Evolutionary conservation across 257 asterid species (phyloP).

Genomic region (Buddleja alternifolia): DNA sequence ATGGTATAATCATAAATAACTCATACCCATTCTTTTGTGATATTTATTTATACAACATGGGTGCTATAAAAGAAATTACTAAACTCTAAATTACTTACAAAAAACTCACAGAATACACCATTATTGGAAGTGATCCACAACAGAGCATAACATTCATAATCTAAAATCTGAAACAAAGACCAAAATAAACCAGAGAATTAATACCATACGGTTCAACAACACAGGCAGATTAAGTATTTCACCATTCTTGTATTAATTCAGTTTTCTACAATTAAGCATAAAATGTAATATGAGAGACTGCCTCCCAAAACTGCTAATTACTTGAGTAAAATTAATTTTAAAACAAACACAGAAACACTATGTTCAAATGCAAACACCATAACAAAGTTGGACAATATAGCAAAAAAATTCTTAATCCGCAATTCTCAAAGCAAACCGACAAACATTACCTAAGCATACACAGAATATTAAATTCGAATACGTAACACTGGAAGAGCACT

Average conservation of each 20-base stretch:
- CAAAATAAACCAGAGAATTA: not conserved
- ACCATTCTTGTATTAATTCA: not conserved
- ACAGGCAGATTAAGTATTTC: not conserved
- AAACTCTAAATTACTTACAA: too few species aligned
- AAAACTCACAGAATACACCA: too few species aligned
- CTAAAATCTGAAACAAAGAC: too few species aligned
- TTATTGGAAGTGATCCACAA: too few species aligned
- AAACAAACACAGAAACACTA: not conserved
- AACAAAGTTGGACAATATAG: not conserved
- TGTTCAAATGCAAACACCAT: not conserved
- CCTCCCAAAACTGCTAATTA: not conserved
- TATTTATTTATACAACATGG: not conserved
- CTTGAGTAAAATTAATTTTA: too few species aligned
- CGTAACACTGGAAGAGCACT: not conserved
- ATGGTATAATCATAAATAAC: not conserved
- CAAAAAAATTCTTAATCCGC: not conserved
- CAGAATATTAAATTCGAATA: not conserved
- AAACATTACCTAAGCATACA: not conserved
- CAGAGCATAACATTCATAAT: too few species aligned
- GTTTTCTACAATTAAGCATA: not conserved
- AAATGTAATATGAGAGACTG: too few species aligned
- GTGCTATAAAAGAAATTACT: too few species aligned
- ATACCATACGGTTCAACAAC: not conserved
- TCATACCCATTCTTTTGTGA: not conserved
- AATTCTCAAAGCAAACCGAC: not conserved